Percentiles rank a stretch among this genome's conserved stretches.
These are phyloP conservation scores for Oxytropis ochrocephala DNA, from an alignment of 306 rosid species.

Conservation along the genomic window DNA sequence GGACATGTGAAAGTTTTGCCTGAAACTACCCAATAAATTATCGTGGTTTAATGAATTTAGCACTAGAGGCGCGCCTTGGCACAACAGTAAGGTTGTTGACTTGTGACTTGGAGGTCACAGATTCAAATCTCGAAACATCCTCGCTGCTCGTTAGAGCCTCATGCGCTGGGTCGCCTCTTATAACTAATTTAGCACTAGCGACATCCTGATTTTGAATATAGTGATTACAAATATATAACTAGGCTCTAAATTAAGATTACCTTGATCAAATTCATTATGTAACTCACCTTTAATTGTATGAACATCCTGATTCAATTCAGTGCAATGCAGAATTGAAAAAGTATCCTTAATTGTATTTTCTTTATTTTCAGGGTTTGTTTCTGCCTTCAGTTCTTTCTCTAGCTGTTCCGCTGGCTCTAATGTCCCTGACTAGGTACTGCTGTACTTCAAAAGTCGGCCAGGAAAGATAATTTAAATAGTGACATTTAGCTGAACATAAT, in stretches of 20 bases:
- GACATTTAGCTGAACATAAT: conserved; percentile 1
- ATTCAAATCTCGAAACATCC: no score
- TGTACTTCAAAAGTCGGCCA: conserved; percentile 2
- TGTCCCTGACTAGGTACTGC: conserved; percentile 78
- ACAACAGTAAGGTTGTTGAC: no score
- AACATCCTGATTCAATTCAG: neutral
- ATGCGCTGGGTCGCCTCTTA: no score
- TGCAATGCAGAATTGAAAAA: neutral
- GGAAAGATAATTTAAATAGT: conserved; percentile 11
- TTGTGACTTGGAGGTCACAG: no score
- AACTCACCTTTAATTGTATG: neutral
- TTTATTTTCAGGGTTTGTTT: conserved; percentile 49
- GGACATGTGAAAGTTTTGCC: neutral
- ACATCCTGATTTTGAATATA: neutral
- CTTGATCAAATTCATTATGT: neutral
- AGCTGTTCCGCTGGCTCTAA: conserved; percentile 75
- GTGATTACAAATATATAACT: neutral
- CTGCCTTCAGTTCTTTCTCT: conserved; percentile 76
- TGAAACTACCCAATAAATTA: neutral
- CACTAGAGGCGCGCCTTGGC: neutral
- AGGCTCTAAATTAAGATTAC: neutral
- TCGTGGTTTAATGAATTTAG: neutral
- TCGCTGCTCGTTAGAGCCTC: no score
- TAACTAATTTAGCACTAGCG: neutral
- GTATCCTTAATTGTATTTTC: conserved; percentile 12